Evolutionary conservation across 345 rosid species (phyloP).

Genomic region (Populus alba): DNA sequence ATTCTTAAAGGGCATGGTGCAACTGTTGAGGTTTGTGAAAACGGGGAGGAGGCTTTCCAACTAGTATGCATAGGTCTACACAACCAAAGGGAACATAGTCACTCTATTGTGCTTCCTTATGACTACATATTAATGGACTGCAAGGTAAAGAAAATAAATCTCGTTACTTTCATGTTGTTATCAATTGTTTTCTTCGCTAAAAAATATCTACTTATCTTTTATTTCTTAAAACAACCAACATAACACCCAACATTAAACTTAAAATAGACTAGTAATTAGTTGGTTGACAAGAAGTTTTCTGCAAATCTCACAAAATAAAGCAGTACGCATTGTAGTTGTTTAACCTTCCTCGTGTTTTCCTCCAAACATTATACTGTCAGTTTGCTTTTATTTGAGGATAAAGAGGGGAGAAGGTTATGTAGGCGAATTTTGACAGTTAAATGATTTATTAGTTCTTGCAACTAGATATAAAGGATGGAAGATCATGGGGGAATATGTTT

Average conservation of each 20-base stretch:
- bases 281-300: background rate
- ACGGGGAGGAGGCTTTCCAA: slow-evolving; percentile 21
- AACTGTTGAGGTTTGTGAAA: slow-evolving; percentile 14
- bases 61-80: slow-evolving; percentile 7
- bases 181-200: background rate
- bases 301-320: background rate
- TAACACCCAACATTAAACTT: background rate
- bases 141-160: slow-evolving; percentile 3
- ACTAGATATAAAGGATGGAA: background rate
- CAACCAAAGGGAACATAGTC: background rate
- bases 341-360: too few species aligned
- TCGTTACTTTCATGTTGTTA: too few species aligned
- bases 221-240: background rate
- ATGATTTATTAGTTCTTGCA: background rate
- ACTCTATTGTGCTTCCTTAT: background rate
- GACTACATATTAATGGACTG: slow-evolving; percentile 33
- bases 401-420: too few species aligned
- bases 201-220: background rate
- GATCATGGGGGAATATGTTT: background rate
- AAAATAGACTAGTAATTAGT: background rate
- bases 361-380: too few species aligned
- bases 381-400: too few species aligned
- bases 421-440: background rate
- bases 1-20: slow-evolving; percentile 23
- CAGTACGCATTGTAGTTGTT: background rate